These are phyloP conservation scores for Chalciporus sp. DNA, from an alignment of 1,284 basidiomycete species.

Conservation along the genomic window DNA sequence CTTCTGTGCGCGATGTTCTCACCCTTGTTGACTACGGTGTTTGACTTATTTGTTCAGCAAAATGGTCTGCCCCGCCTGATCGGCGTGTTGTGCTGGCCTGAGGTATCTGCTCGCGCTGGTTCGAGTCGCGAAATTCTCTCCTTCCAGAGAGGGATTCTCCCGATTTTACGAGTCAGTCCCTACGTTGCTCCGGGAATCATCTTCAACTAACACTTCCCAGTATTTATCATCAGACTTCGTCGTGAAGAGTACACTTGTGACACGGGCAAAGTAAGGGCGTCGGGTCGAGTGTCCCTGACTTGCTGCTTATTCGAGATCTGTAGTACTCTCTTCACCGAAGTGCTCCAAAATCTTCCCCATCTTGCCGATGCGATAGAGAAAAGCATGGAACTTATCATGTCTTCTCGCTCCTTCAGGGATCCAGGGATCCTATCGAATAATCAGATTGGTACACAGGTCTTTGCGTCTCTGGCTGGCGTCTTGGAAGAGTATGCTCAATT, in stretches of 20 bases:
- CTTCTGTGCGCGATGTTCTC: conserved; percentile 36
- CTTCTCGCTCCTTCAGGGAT: conserved; percentile 45
- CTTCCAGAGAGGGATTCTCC: conserved; percentile 62
- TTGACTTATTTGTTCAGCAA: conserved; percentile 36
- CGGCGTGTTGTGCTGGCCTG: conserved; percentile 52
- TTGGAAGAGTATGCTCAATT: conserved; percentile 51
- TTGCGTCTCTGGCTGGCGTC: conserved; percentile 50
- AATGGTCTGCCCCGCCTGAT: conserved; percentile 54
- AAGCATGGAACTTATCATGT: conserved; percentile 47
- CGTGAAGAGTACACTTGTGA: conserved; percentile 57
- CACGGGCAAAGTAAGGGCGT: conserved; percentile 53
- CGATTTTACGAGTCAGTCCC: conserved; percentile 53
- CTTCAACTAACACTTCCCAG: conserved; percentile 34
- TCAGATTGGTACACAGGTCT: conserved; percentile 43
- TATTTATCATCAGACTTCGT: conserved; percentile 67
- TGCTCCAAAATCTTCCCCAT: conserved; percentile 54
- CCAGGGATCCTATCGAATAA: conserved; percentile 16
- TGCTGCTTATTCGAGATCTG: conserved; percentile 1
- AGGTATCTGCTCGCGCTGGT: conserved; percentile 43
- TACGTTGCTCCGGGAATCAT: background rate
- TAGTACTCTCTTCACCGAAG: conserved; percentile 55
- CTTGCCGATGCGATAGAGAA: conserved; percentile 44
- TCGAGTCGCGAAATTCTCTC: conserved; percentile 44
- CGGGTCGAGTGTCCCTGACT: background rate
- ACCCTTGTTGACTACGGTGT: background rate